Evolutionary conservation across 1,139 yeast genomes (phyloP).

Genomic region (Scheffersomyces stambukii): DNA sequence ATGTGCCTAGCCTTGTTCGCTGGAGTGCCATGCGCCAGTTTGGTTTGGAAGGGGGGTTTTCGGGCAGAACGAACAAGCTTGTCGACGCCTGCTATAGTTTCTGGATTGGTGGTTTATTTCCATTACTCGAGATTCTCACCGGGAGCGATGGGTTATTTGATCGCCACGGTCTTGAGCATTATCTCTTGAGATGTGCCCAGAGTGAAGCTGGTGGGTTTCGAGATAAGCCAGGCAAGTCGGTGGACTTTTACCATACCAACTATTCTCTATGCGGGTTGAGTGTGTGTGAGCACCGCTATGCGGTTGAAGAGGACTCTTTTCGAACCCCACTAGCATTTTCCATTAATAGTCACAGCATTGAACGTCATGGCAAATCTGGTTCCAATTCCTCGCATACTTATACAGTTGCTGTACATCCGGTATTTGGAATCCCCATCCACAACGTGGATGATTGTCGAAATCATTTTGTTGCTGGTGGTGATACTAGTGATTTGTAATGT

Average conservation of each 20-base stretch:
- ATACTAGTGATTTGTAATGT: too few species aligned
- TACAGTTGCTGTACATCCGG: constrained; percentile 59
- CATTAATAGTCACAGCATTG: too few species aligned
- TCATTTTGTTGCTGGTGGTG: too few species aligned
- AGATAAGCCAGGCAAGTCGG: constrained; percentile 80
- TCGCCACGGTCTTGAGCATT: constrained; percentile 55
- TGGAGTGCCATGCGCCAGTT: constrained; percentile 77
- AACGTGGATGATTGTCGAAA: constrained; percentile 4
- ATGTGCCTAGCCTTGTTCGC: constrained; percentile 39
- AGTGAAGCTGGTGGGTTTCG: constrained; percentile 63
- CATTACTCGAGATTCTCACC: constrained; percentile 54
- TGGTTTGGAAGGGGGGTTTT: constrained; percentile 74
- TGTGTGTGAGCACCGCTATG: constrained; percentile 54
- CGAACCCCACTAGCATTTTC: too few species aligned
- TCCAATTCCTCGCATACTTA: constrained; percentile 2
- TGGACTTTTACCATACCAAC: constrained; percentile 91
- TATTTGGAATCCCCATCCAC: constrained; percentile 54
- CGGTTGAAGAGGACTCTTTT: constrained; percentile 17
- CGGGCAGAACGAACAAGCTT: constrained; percentile 87
- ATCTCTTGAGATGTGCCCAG: constrained; percentile 77
- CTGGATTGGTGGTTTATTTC: constrained; percentile 85
- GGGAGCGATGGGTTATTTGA: constrained; percentile 33
- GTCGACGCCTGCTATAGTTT: constrained; percentile 96
- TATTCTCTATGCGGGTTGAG: constrained; percentile 79
- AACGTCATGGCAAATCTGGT: background rate